phyloP scores from a whole-genome alignment of 768 basidiomycete genomes.

The Calvatia gigantea region DNA sequence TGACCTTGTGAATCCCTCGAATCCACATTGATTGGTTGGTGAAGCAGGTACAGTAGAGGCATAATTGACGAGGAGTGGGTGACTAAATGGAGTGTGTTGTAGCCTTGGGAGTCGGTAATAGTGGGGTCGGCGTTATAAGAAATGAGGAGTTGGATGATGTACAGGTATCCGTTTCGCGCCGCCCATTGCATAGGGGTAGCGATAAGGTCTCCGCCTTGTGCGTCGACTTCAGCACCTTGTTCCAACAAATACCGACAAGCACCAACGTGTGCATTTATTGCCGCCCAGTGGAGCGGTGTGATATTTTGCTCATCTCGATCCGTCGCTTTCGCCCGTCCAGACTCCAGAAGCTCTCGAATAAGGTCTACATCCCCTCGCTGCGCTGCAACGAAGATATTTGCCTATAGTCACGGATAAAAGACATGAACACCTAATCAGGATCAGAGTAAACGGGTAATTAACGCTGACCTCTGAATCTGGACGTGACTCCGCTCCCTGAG shows the following conservation, averaged over 20 bases:
- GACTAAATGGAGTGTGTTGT: constrained; percentile 93
- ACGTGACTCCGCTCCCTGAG: constrained; percentile 33
- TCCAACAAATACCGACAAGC: constrained; percentile 86
- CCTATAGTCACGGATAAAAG: constrained; percentile 26
- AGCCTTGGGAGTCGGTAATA: constrained; percentile 89
- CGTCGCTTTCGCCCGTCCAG: constrained; percentile 64
- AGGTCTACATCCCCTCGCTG: constrained; percentile 79
- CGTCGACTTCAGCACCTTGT: constrained; percentile 93
- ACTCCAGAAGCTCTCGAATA: constrained; percentile 65
- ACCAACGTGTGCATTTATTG: constrained; percentile 92
- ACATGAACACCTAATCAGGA: background rate
- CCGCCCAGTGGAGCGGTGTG: constrained; percentile 96
- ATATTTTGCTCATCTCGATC: constrained; percentile 90
- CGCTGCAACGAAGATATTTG: constrained; percentile 77
- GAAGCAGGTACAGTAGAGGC: constrained; percentile 88
- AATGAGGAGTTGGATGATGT: constrained; percentile 90
- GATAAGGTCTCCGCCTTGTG: constrained; percentile 87
- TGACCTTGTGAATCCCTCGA: constrained; percentile 89
- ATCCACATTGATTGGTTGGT: constrained; percentile 92
- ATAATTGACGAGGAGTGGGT: constrained; percentile 94
- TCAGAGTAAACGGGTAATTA: background rate
- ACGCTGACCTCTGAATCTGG: constrained; percentile 34
- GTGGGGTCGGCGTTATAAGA: constrained; percentile 90
- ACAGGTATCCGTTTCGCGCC: constrained; percentile 93
- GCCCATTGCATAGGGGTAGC: constrained; percentile 99